These are phyloP conservation scores for Ophiosphaerella herpotricha DNA, from an alignment of 2,329 filamentous ascomycete species.

Conservation along the genomic window DNA sequence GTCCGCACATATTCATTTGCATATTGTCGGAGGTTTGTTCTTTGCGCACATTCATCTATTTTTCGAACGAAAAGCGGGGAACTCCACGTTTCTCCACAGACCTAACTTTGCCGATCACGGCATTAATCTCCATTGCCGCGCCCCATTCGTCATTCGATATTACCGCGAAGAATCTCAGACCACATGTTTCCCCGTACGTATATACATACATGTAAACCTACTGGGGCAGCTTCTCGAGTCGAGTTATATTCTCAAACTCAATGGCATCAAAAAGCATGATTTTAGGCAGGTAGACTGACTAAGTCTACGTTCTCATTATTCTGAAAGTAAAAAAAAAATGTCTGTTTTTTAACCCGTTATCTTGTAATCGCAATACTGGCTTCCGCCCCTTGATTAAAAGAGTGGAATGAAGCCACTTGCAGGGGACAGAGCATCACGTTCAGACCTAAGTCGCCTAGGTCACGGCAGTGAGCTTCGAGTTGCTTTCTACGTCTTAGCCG, in stretches of 20 bases:
- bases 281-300: too few relatives aligned
- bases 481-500: slow-evolving; percentile 24
- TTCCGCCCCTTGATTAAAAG: not conserved
- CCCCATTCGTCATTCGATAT: slow-evolving; percentile 3
- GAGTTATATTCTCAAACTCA: not conserved
- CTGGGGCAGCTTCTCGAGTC: not conserved
- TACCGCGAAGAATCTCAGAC: slow-evolving; percentile 1
- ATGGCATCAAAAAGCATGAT: too few relatives aligned
- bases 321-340: too few relatives aligned
- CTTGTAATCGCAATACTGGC: too few relatives aligned
- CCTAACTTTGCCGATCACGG: slow-evolving; percentile 5
- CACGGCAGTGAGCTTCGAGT: slow-evolving; percentile 17
- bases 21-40: slow-evolving; percentile 3
- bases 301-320: too few relatives aligned
- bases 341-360: too few relatives aligned
- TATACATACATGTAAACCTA: not conserved
- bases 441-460: slow-evolving; percentile 8
- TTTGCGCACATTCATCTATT: slow-evolving; percentile 3
- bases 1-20: not conserved
- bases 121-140: slow-evolving; percentile 5
- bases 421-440: not conserved
- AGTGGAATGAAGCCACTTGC: not conserved
- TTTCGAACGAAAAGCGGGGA: slow-evolving; percentile 15
- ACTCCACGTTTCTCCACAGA: slow-evolving; percentile 17
- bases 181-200: not conserved